Percentiles rank a stretch among this genome's conserved stretches.
Evolutionary conservation across 805 yeast species (phyloP).

Genomic region (Saccharomycopsis sp.): DNA sequence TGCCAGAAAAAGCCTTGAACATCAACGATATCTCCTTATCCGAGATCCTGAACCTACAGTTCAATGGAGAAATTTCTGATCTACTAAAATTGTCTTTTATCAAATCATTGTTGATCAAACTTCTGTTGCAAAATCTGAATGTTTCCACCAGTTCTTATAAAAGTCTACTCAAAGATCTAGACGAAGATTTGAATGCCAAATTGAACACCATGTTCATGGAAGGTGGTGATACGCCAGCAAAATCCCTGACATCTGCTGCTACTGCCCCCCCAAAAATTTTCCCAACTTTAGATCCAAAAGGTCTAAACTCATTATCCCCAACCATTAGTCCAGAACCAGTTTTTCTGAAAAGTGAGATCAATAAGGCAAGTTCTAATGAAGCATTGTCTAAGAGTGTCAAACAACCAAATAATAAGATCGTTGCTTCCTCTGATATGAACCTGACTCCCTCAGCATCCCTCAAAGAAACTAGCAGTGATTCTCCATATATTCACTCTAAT

Average conservation of each 20-base stretch:
- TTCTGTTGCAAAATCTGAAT: background rate
- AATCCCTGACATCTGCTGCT: background rate
- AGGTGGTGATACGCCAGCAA: too few species aligned
- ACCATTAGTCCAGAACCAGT: background rate
- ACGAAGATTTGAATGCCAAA: slow-evolving; percentile 11
- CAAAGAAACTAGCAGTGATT: too few species aligned
- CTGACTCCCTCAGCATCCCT: too few species aligned
- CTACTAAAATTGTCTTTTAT: slow-evolving; percentile 12
- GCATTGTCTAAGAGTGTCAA: background rate
- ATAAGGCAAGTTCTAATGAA: background rate
- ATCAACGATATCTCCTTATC: slow-evolving; percentile 10
- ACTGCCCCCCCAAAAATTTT: background rate
- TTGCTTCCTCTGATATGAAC: too few species aligned
- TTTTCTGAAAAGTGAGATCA: background rate
- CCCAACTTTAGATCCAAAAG: slow-evolving; percentile 12
- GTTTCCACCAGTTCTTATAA: slow-evolving; percentile 2
- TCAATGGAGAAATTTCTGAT: slow-evolving; percentile 8
- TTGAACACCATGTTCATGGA: slow-evolving; percentile 8
- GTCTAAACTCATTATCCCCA: background rate
- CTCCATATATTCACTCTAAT: slow-evolving; percentile 2
- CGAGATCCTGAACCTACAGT: slow-evolving; percentile 13
- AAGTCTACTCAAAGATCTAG: slow-evolving; percentile 8
- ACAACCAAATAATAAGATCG: background rate
- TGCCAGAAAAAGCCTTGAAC: background rate
- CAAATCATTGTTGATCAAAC: slow-evolving; percentile 15